Conservation (phyloP, 139 green algal genomes). For the Eudorina sp. region DNA sequence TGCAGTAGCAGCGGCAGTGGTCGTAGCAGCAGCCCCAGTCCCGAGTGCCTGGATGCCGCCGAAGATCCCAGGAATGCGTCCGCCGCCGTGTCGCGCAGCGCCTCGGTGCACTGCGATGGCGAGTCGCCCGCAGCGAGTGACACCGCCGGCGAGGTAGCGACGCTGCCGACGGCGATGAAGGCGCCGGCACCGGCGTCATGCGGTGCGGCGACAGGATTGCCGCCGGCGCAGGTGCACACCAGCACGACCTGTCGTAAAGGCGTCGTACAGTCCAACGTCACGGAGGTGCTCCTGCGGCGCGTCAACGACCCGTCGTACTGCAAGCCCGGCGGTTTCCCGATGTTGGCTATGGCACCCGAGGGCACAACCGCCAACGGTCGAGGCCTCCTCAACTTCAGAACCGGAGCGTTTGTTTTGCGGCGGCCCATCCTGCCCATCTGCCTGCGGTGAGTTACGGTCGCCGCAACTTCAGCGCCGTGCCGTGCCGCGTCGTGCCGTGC, state of each 20-base stretch:
- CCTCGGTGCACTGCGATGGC: too few species aligned
- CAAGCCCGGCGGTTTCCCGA: slow-evolving; percentile 15
- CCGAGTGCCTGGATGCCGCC: background rate
- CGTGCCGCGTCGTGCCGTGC: too few species aligned
- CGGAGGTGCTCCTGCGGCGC: slow-evolving; percentile 5
- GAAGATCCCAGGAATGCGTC: background rate
- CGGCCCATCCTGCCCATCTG: slow-evolving; percentile 37
- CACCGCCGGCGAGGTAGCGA: too few species aligned
- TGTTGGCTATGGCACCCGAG: slow-evolving; percentile 26
- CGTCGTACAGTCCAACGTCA: background rate
- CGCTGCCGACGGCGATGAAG: background rate
- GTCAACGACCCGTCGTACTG: slow-evolving; percentile 22
- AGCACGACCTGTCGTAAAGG: background rate
- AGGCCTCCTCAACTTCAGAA: slow-evolving; percentile 10
- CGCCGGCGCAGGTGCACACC: background rate
- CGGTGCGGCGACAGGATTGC: background rate
- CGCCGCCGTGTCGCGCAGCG: too few species aligned
- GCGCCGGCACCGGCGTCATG: background rate
- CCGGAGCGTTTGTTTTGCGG: slow-evolving; percentile 17
- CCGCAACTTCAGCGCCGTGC: too few species aligned
- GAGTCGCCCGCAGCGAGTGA: background rate
- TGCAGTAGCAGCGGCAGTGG: background rate
- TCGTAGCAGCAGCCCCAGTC: background rate
- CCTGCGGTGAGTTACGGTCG: background rate
- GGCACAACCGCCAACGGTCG: slow-evolving; percentile 32